Conservation (phyloP, 2,329 filamentous ascomycete species). For the Aureobasidium vineae region DNA sequence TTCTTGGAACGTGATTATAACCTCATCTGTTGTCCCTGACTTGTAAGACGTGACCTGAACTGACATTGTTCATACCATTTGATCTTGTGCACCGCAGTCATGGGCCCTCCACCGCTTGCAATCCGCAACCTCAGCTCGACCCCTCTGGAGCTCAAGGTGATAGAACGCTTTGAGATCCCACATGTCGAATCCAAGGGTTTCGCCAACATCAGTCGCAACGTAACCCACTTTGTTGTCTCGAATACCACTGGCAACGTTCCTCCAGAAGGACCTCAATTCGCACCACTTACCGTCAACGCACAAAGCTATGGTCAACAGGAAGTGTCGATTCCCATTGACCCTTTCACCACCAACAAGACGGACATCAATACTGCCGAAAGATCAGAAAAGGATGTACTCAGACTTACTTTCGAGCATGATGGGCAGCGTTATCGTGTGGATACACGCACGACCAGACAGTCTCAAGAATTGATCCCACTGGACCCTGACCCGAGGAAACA, state of each 20-base stretch:
- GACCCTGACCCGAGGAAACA: conserved; percentile 41
- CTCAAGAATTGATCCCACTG: conserved; percentile 42
- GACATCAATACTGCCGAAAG: conserved; percentile 60
- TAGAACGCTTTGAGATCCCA: conserved; percentile 69
- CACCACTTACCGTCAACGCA: conserved; percentile 52
- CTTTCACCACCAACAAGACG: conserved; percentile 66
- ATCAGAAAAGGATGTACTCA: conserved; percentile 61
- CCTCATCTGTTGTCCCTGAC: neutral
- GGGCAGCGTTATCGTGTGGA: conserved; percentile 68
- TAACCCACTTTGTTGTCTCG: conserved; percentile 50
- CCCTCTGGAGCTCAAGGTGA: conserved; percentile 66
- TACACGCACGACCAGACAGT: conserved; percentile 56
- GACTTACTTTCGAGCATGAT: conserved; percentile 69
- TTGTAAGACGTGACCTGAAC: neutral
- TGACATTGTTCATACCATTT: neutral
- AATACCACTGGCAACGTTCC: conserved; percentile 40
- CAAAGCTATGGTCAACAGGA: conserved; percentile 62
- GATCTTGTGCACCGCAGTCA: neutral
- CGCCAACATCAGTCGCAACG: conserved; percentile 39
- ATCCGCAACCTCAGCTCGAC: conserved; percentile 80
- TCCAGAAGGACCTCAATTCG: conserved; percentile 32
- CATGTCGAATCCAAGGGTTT: conserved; percentile 45
- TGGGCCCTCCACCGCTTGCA: conserved; percentile 50
- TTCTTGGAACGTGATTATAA: neutral
- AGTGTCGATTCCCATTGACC: conserved; percentile 61